Conservation (phyloP, 352 stramenopile genomes). For the Phytophthora fragariaefolia region DNA sequence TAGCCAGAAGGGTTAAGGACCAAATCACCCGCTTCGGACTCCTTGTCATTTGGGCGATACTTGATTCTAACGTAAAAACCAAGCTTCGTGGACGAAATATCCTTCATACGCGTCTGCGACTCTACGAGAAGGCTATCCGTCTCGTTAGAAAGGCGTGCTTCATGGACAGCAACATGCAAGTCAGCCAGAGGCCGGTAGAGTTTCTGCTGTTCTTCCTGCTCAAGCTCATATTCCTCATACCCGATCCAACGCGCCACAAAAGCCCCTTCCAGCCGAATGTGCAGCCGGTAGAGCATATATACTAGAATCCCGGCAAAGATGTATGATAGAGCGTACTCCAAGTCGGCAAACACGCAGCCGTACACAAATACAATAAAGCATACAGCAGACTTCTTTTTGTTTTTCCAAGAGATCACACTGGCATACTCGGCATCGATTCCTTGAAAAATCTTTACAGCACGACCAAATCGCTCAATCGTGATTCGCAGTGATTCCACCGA, state of each 20-base stretch:
- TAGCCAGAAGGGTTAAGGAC: conserved; percentile 74
- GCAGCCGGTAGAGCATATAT: conserved; percentile 84
- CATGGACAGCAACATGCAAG: conserved; percentile 75
- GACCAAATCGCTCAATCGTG: conserved; percentile 78
- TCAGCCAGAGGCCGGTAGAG: conserved; percentile 78
- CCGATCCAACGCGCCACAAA: conserved; percentile 78
- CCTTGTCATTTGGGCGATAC: conserved; percentile 83
- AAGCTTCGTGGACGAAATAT: conserved; percentile 65
- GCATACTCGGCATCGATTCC: conserved; percentile 79
- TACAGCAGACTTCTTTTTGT: conserved; percentile 80
- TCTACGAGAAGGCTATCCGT: conserved; percentile 65
- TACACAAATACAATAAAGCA: conserved; percentile 69
- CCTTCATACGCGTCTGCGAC: conserved; percentile 68
- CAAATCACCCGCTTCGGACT: conserved; percentile 52
- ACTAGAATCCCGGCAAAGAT: conserved; percentile 63
- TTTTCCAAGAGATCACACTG: conserved; percentile 87
- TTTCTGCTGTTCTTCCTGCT: conserved; percentile 76
- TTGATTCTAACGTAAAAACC: conserved; percentile 79
- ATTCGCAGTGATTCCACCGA: conserved; percentile 77
- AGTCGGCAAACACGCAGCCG: conserved; percentile 70
- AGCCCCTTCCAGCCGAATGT: conserved; percentile 66
- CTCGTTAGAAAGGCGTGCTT: conserved; percentile 60
- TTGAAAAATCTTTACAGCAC: conserved; percentile 73
- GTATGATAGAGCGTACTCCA: conserved; percentile 80
- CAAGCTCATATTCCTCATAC: conserved; percentile 78